A percentile compares a stretch with the other conserved stretches of the same genome.
These are phyloP conservation scores for Tagetes erecta DNA, from an alignment of 129 eudicot genomes.

Conservation along the genomic window DNA sequence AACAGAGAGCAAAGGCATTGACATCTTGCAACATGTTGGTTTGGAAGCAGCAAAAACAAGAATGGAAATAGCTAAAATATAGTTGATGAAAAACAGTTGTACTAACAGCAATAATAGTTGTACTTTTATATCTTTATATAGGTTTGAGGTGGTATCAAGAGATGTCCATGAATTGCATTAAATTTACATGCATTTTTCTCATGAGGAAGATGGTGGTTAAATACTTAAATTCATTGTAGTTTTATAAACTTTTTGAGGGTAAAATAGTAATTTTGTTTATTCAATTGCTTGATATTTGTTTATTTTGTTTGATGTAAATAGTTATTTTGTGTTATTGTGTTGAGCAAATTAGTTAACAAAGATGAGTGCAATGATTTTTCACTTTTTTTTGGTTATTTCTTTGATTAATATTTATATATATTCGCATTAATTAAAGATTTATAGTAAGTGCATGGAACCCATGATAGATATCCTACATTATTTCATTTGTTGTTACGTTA, in stretches of 20 bases:
- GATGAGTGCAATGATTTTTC: too few species aligned
- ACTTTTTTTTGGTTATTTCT: too few species aligned
- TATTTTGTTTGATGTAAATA: conserved; percentile 36
- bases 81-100: conserved; percentile 12
- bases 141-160: conserved; percentile 48
- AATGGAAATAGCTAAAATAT: conserved; percentile 52
- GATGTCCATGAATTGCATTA: conserved; percentile 87
- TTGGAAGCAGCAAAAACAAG: conserved; percentile 78
- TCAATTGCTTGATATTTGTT: conserved; percentile 24
- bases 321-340: background rate
- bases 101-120: conserved; percentile 24
- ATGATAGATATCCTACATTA: conserved; percentile 11
- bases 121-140: conserved; percentile 26
- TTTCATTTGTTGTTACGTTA: background rate
- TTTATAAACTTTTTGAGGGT: conserved; percentile 33
- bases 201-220: conserved; percentile 32
- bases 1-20: conserved; percentile 14
- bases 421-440: background rate
- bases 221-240: conserved; percentile 26
- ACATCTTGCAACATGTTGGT: conserved; percentile 22
- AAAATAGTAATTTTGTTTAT: conserved; percentile 41
- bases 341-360: too few species aligned
- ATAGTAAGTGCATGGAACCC: conserved; percentile 28
- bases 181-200: conserved; percentile 44
- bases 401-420: too few species aligned